Evolutionary conservation across 352 stramenopile genomes (phyloP).

Genomic region (Achlya hypogyna): DNA sequence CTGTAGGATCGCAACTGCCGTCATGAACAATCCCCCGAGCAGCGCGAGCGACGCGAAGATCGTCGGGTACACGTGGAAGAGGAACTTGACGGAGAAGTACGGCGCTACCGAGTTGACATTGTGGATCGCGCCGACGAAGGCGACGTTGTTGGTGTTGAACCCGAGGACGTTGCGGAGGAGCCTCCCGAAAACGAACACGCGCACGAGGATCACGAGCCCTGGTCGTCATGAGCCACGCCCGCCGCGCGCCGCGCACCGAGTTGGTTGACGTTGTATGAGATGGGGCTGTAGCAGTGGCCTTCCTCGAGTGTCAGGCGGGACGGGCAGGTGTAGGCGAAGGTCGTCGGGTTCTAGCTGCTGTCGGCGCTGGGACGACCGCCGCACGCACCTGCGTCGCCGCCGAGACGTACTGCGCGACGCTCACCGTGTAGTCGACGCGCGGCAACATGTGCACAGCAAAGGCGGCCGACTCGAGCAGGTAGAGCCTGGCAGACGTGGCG

Average conservation of each 20-base stretch:
- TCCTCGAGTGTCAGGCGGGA: background rate
- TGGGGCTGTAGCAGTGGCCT: background rate
- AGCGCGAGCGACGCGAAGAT: background rate
- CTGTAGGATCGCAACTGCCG: background rate
- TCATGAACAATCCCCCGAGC: background rate
- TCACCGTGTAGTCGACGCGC: background rate
- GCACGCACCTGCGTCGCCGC: background rate
- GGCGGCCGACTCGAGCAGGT: background rate
- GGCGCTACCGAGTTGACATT: conserved; percentile 3
- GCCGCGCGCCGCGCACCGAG: background rate
- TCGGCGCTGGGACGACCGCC: background rate
- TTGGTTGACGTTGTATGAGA: background rate
- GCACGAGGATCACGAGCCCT: conserved; percentile 1
- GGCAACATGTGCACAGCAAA: background rate
- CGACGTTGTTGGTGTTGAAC: conserved; percentile 13
- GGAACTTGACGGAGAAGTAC: conserved; percentile 1
- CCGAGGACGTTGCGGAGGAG: conserved; percentile 9
- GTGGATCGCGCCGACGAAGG: background rate
- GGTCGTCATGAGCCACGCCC: background rate
- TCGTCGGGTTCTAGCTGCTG: background rate
- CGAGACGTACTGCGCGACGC: background rate
- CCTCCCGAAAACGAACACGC: background rate
- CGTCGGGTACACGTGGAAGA: conserved; percentile 10
- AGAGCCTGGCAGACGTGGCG: background rate
- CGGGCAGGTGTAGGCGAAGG: background rate